A percentile compares a stretch with the other conserved stretches of the same genome.
phyloP scores from a whole-genome alignment of 129 eudicot genomes.

The Lactuca sativa region DNA sequence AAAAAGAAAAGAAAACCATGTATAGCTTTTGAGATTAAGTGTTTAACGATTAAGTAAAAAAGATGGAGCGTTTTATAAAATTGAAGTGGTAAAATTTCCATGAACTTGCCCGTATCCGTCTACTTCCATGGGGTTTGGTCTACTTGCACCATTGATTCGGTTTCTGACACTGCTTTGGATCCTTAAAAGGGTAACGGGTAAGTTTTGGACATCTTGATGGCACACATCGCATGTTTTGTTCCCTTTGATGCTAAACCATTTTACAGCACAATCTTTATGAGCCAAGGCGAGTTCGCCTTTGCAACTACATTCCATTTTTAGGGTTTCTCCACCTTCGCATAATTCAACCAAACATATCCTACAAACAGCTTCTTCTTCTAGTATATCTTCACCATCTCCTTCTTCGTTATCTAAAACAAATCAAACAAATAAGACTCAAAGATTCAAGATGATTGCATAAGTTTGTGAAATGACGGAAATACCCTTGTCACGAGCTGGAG shows the following conservation, averaged over 20 bases:
- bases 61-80: too few relatives aligned
- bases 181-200: conserved; percentile 80
- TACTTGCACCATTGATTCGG: conserved; percentile 22
- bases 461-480: neutral
- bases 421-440: conserved; percentile 5
- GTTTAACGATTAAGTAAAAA: too few relatives aligned
- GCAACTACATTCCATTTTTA: conserved; percentile 96
- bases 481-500: conserved; percentile 54
- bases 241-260: conserved; percentile 97
- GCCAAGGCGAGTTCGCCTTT: conserved; percentile 99
- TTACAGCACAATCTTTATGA: conserved; percentile 88
- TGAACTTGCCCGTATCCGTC: conserved; percentile 71
- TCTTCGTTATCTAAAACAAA: conserved; percentile 47
- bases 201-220: conserved; percentile 80
- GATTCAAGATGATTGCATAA: neutral
- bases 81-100: too few relatives aligned
- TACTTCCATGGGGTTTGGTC: conserved; percentile 43
- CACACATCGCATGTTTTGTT: conserved; percentile 95
- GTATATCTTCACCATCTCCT: conserved; percentile 77
- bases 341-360: conserved; percentile 91
- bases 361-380: conserved; percentile 98
- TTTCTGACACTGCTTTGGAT: conserved; percentile 45
- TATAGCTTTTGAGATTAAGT: neutral
- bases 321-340: conserved; percentile 88
- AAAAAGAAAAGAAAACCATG: too few relatives aligned